These are phyloP conservation scores for Syncephalastrum contaminatum DNA, from an alignment of 371 early-diverging fungal genomes.

Conservation along the genomic window DNA sequence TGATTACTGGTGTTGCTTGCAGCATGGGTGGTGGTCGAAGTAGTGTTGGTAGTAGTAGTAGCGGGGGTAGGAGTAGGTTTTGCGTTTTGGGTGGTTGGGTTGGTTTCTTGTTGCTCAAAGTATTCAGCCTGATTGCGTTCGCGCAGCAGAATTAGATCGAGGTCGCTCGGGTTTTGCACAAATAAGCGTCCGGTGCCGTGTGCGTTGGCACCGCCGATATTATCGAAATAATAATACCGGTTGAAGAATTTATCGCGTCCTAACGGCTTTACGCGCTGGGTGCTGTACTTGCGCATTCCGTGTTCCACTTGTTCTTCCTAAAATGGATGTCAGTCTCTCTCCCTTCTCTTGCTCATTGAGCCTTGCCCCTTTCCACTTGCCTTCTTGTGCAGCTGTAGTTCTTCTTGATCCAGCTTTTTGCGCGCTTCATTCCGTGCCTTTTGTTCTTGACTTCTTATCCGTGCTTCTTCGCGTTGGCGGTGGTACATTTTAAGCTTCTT, in stretches of 20 bases:
- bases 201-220: slow-evolving; percentile 57
- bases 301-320: slow-evolving; percentile 64
- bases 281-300: slow-evolving; percentile 60
- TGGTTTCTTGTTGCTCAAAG: background rate
- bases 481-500: slow-evolving; percentile 42
- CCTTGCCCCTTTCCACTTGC: slow-evolving; percentile 3
- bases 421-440: slow-evolving; percentile 45
- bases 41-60: background rate
- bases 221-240: slow-evolving; percentile 86
- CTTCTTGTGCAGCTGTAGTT: slow-evolving; percentile 42
- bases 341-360: background rate
- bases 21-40: background rate
- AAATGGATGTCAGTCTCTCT: background rate
- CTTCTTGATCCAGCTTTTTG: slow-evolving; percentile 51
- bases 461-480: slow-evolving; percentile 50
- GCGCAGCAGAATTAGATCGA: slow-evolving; percentile 43
- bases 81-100: slow-evolving; percentile 3
- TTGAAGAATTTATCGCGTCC: slow-evolving; percentile 84
- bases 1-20: slow-evolving; percentile 4
- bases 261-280: slow-evolving; percentile 70
- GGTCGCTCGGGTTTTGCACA: slow-evolving; percentile 58
- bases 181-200: slow-evolving; percentile 65
- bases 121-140: slow-evolving; percentile 23
- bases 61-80: background rate
- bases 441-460: slow-evolving; percentile 43